phyloP scores from a whole-genome alignment of 2,329 filamentous ascomycete genomes.

The Ophiostoma sp. region DNA sequence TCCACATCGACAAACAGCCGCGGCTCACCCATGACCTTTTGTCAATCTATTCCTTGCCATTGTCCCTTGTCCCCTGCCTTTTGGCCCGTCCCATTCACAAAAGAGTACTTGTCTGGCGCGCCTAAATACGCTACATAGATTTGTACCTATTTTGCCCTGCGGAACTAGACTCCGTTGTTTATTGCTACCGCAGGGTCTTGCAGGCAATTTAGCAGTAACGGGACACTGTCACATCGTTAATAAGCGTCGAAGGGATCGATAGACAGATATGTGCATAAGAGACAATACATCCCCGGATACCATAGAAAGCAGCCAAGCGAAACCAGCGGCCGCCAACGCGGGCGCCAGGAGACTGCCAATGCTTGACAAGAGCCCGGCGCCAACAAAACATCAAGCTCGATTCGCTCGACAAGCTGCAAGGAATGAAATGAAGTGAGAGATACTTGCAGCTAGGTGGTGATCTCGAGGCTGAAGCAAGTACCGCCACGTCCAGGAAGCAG shows the following conservation, averaged over 20 bases:
- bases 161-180: not conserved
- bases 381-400: not conserved
- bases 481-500: not conserved
- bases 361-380: not conserved
- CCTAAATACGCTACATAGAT: not conserved
- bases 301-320: not conserved
- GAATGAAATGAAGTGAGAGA: not conserved
- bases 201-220: not conserved
- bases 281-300: not conserved
- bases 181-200: conserved; percentile 2
- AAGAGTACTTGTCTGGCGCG: not conserved
- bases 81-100: not conserved
- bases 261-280: not conserved
- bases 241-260: not conserved
- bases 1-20: not conserved
- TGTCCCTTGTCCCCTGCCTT: not conserved
- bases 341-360: not conserved
- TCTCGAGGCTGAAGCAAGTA: conserved; percentile 10
- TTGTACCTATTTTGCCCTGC: conserved; percentile 6
- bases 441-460: not conserved
- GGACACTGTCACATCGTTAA: not conserved
- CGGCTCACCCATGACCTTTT: not conserved
- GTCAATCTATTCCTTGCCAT: not conserved
- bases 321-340: not conserved
- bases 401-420: not conserved